Evolutionary conservation across 495 filamentous ascomycete genomes (phyloP).

Genomic region (Daldinia vernicosa): DNA sequence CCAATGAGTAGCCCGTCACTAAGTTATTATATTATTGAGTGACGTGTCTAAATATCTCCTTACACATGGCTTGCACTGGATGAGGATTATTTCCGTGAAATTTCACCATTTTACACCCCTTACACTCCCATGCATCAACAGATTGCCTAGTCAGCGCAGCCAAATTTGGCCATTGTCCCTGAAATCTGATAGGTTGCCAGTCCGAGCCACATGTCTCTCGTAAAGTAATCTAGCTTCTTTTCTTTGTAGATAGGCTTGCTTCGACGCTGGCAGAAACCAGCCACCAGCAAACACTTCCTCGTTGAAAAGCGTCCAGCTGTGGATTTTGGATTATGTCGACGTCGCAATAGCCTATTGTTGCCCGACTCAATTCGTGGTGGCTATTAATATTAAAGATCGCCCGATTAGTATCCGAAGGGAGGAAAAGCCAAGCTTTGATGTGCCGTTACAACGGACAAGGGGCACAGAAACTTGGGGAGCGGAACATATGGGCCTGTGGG

Average conservation of each 20-base stretch:
- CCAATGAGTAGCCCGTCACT: not conserved
- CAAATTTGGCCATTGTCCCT: not conserved
- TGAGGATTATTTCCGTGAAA: slow-evolving; percentile 13
- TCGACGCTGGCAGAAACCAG: not conserved
- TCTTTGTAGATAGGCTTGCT: slow-evolving; percentile 4
- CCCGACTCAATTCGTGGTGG: not conserved
- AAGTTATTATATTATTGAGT: not conserved
- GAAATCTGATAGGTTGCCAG: not conserved
- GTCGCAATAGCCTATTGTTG: not conserved
- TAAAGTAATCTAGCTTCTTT: slow-evolving; percentile 7
- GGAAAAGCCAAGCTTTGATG: slow-evolving; percentile 39
- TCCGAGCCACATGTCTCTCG: slow-evolving; percentile 28
- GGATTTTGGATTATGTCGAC: not conserved
- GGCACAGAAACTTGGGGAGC: slow-evolving; percentile 15
- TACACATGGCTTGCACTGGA: not conserved
- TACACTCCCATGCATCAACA: not conserved
- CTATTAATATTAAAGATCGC: slow-evolving; percentile 28
- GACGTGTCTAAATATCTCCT: not conserved
- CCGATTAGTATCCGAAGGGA: slow-evolving; percentile 14
- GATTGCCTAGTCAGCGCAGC: slow-evolving; percentile 14
- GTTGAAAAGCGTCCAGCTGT: not conserved
- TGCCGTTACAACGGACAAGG: slow-evolving; percentile 29
- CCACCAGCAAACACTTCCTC: not conserved
- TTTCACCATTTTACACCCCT: not conserved
- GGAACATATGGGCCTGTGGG: not conserved